phyloP scores from a whole-genome alignment of 306 rosid genomes.

The Corylus americana region DNA sequence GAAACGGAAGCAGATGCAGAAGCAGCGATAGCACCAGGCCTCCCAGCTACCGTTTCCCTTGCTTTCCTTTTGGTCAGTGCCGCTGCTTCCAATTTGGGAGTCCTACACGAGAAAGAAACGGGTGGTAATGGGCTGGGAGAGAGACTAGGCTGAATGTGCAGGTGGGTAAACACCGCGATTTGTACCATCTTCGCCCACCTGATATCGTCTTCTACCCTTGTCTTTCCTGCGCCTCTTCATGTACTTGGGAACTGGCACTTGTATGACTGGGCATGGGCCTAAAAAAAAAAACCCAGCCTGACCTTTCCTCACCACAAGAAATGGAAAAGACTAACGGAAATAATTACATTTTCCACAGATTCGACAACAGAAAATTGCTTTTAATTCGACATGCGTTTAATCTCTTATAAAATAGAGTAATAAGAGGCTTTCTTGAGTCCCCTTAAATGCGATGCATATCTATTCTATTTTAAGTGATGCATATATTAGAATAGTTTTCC shows the following conservation, averaged over 20 bases:
- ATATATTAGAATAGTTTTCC: too few species aligned
- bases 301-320: too few species aligned
- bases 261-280: background rate
- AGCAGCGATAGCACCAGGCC: constrained; percentile 18
- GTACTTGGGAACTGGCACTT: background rate
- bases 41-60: constrained; percentile 28
- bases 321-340: too few species aligned
- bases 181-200: constrained; percentile 22
- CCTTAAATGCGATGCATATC: too few species aligned
- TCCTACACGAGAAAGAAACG: constrained; percentile 20
- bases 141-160: constrained; percentile 34
- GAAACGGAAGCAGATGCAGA: constrained; percentile 5
- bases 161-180: constrained; percentile 23
- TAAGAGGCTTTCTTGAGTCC: too few species aligned
- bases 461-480: too few species aligned
- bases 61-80: background rate
- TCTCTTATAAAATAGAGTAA: too few species aligned
- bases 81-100: constrained; percentile 9
- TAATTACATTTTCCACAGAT: too few species aligned
- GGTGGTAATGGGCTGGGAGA: constrained; percentile 17
- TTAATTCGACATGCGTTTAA: too few species aligned
- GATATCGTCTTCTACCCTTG: background rate
- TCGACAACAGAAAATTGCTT: too few species aligned
- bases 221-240: background rate
- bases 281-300: background rate